These are phyloP conservation scores for Citropsis articulata DNA, from an alignment of 345 rosid species.

Conservation along the genomic window DNA sequence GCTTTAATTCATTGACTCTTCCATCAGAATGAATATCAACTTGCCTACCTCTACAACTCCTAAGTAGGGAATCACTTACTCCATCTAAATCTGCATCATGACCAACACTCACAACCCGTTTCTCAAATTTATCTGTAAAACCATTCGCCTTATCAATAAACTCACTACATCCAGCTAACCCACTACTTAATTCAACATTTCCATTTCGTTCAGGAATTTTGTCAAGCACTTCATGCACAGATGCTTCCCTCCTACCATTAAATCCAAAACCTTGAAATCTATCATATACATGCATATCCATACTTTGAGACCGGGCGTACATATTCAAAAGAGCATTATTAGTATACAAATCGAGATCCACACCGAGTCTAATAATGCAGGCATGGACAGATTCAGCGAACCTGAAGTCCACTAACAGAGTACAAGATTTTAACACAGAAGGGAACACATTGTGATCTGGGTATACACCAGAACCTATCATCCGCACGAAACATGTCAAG, in stretches of 20 bases:
- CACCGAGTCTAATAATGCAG: constrained; percentile 55
- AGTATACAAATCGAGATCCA: constrained; percentile 61
- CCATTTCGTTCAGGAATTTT: constrained; percentile 35
- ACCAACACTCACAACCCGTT: not conserved
- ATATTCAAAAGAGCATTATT: constrained; percentile 86
- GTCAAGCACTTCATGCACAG: constrained; percentile 31
- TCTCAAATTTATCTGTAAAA: not conserved
- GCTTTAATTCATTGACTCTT: not conserved
- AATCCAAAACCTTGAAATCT: constrained; percentile 33
- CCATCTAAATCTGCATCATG: not conserved
- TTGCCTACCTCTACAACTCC: not conserved
- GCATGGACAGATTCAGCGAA: constrained; percentile 82
- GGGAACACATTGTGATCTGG: constrained; percentile 74
- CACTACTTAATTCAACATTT: not conserved
- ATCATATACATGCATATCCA: constrained; percentile 60
- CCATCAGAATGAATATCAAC: not conserved
- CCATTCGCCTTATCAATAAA: not conserved
- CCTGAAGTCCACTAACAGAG: constrained; percentile 48
- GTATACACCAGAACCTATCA: constrained; percentile 57
- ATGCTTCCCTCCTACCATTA: not conserved
- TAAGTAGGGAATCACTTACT: not conserved
- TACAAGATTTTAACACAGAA: constrained; percentile 62
- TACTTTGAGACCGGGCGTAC: constrained; percentile 58
- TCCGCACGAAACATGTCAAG: constrained; percentile 43
- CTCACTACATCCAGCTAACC: not conserved